Conservation (phyloP, 495 filamentous ascomycete species). For the Niebla homalea region DNA sequence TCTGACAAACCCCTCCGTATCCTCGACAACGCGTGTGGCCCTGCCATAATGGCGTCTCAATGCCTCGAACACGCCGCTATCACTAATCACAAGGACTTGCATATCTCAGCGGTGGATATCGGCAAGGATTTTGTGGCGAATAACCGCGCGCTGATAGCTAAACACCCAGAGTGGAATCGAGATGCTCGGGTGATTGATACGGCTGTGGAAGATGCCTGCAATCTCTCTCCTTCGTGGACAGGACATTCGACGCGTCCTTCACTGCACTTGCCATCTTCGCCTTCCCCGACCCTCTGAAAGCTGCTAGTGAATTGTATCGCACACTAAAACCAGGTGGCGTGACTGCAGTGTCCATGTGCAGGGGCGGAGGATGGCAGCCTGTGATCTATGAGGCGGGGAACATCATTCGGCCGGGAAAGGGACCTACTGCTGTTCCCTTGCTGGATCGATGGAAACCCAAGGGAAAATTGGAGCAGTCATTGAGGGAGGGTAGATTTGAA, state of each 20-base stretch:
- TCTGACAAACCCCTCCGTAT: too few relatives aligned
- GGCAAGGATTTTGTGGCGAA: not conserved
- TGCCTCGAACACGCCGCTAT: too few relatives aligned
- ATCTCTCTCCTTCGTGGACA: not conserved
- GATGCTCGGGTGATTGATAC: not conserved
- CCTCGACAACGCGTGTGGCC: too few relatives aligned
- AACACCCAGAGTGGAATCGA: too few relatives aligned
- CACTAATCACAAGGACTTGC: too few relatives aligned
- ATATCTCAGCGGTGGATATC: too few relatives aligned
- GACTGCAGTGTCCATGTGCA: slow-evolving; percentile 24
- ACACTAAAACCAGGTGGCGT: slow-evolving; percentile 22
- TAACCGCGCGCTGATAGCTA: not conserved
- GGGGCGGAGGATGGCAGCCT: slow-evolving; percentile 13
- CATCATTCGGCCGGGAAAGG: not conserved
- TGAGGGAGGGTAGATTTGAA: not conserved
- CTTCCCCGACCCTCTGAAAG: not conserved
- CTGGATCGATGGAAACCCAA: not conserved
- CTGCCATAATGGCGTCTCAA: too few relatives aligned
- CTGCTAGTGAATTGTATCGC: not conserved
- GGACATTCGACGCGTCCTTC: slow-evolving; percentile 2
- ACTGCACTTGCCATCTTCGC: slow-evolving; percentile 2
- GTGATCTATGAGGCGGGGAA: not conserved
- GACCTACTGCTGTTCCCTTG: not conserved
- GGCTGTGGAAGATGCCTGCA: not conserved
- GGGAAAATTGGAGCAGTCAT: not conserved